These are phyloP conservation scores for Mucor irregularis DNA, from an alignment of 371 early-diverging fungal genomes.

Conservation along the genomic window DNA sequence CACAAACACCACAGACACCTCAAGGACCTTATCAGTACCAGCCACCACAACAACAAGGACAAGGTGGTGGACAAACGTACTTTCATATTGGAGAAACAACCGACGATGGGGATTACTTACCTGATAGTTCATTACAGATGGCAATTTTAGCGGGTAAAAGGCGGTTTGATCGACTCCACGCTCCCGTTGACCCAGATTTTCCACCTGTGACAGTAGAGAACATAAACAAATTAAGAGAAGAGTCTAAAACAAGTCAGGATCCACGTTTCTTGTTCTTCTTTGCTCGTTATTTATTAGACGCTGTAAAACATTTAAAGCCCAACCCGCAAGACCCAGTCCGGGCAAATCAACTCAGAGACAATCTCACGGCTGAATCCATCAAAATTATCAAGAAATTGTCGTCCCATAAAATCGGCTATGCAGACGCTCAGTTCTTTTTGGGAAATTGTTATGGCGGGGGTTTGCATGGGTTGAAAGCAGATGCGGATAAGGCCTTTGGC, in stretches of 20 bases:
- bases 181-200: constrained; percentile 15
- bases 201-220: constrained; percentile 54
- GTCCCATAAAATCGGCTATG: constrained; percentile 53
- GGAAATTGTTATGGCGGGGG: constrained; percentile 85
- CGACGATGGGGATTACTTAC: constrained; percentile 17
- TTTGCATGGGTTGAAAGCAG: constrained; percentile 69
- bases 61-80: too few species aligned
- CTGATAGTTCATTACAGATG: constrained; percentile 18
- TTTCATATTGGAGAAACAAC: constrained; percentile 1
- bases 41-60: too few species aligned
- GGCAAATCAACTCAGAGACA: constrained; percentile 64
- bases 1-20: neutral
- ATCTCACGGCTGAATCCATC: constrained; percentile 61
- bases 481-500: constrained; percentile 88
- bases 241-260: constrained; percentile 68
- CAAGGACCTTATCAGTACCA: neutral
- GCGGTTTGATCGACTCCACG: constrained; percentile 10
- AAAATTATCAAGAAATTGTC: constrained; percentile 73
- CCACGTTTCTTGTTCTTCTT: constrained; percentile 74
- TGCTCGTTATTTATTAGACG: constrained; percentile 66
- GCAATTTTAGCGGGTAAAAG: constrained; percentile 11
- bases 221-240: constrained; percentile 71
- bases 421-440: constrained; percentile 91
- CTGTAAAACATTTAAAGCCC: constrained; percentile 41
- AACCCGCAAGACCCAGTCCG: constrained; percentile 64